phyloP scores from a whole-genome alignment of 1,284 basidiomycete genomes.

The Ustilago sp. region DNA sequence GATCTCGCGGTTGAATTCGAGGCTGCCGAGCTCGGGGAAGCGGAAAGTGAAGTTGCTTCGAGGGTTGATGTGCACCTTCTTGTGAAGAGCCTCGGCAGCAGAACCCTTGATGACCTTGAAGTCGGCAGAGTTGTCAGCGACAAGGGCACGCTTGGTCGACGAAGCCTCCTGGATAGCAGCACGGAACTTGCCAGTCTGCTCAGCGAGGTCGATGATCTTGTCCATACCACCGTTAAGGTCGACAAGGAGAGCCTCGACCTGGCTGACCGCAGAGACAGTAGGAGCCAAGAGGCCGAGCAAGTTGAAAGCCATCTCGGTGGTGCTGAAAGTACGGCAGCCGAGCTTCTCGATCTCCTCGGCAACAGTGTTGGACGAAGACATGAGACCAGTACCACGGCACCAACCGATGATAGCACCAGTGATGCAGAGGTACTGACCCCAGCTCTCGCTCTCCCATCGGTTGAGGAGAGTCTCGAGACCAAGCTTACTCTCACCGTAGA shows the following conservation, averaged over 20 bases:
- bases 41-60: constrained; percentile 97
- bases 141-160: constrained; percentile 89
- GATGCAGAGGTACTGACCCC: constrained; percentile 98
- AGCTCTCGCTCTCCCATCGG: constrained; percentile 91
- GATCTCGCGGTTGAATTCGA: constrained; percentile 76
- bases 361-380: constrained; percentile 94
- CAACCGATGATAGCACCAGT: constrained; percentile 98
- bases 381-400: constrained; percentile 87
- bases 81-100: constrained; percentile 91
- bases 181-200: constrained; percentile 75
- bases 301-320: constrained; percentile 99
- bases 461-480: constrained; percentile 97
- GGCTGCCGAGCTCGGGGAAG: constrained; percentile 79
- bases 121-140: constrained; percentile 92
- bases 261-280: constrained; percentile 99
- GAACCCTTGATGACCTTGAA: constrained; percentile 91
- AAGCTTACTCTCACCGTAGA: constrained; percentile 99
- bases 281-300: constrained; percentile 97
- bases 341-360: constrained; percentile 93
- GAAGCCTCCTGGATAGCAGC: constrained; percentile 81
- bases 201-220: constrained; percentile 71
- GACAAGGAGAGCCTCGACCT: constrained; percentile 96
- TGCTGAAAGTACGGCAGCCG: constrained; percentile 96
- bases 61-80: constrained; percentile 91
- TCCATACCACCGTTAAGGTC: constrained; percentile 82